These are phyloP conservation scores for Diplocarpon rosae DNA, from an alignment of 2,329 filamentous ascomycete genomes.

Conservation along the genomic window DNA sequence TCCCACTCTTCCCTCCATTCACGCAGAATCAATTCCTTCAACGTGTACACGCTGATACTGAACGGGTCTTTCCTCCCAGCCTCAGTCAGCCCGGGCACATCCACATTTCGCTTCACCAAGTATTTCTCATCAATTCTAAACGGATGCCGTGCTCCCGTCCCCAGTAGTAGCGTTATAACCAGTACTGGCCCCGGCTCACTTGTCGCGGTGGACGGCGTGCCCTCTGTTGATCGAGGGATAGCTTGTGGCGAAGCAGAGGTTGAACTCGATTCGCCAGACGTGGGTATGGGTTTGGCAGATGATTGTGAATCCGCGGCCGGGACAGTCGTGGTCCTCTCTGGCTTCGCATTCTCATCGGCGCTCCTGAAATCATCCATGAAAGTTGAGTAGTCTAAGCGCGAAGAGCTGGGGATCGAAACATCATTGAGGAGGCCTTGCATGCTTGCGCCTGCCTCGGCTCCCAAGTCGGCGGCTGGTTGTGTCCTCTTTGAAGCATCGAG, in stretches of 20 bases:
- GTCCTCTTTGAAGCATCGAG: conserved; percentile 15
- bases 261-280: conserved; percentile 6
- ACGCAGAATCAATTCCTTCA: conserved; percentile 87
- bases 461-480: neutral
- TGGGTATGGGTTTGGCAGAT: conserved; percentile 8
- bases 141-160: conserved; percentile 72
- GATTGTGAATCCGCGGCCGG: no score
- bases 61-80: conserved; percentile 62
- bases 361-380: conserved; percentile 6
- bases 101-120: conserved; percentile 67
- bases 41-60: conserved; percentile 82
- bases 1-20: conserved; percentile 96
- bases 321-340: neutral
- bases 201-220: conserved; percentile 7
- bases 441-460: conserved; percentile 10
- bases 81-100: conserved; percentile 54
- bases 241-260: conserved; percentile 15
- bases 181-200: conserved; percentile 37
- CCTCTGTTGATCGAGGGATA: conserved; percentile 18
- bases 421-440: conserved; percentile 20
- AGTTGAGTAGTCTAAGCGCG: conserved; percentile 12
- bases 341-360: conserved; percentile 3
- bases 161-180: conserved; percentile 73
- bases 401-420: conserved; percentile 18
- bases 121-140: conserved; percentile 87